Evolutionary conservation across 106 monocot species (phyloP).

Genomic region (Iris macrosiphon): DNA sequence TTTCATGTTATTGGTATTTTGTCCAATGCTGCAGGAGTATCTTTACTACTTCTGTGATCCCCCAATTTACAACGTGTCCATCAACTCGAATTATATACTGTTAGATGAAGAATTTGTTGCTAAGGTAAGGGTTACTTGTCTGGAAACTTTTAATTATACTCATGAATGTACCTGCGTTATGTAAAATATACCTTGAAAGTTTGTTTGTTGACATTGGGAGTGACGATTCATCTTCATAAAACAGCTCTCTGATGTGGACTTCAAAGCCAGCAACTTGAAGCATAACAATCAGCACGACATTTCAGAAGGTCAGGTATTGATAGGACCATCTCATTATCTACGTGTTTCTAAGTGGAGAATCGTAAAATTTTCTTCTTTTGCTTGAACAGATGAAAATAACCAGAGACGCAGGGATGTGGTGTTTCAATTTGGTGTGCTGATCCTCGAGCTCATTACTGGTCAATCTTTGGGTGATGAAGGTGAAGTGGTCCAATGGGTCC

Average conservation of each 20-base stretch:
- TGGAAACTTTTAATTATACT: not conserved
- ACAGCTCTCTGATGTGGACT: conserved; percentile 53
- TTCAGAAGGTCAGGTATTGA: conserved; percentile 40
- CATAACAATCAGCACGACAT: no score
- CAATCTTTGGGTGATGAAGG: conserved; percentile 64
- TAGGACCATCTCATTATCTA: no score
- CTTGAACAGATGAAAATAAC: conserved; percentile 30
- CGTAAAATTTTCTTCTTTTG: not conserved
- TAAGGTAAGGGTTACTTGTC: conserved; percentile 37
- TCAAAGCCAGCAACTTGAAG: conserved; percentile 10
- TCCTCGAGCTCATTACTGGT: conserved; percentile 89
- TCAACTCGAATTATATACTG: conserved; percentile 61
- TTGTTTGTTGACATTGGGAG: not conserved
- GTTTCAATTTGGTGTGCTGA: conserved; percentile 78
- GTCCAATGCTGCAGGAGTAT: conserved; percentile 59
- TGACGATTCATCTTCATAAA: conserved; percentile 5
- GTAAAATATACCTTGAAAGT: not conserved
- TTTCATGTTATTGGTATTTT: not conserved
- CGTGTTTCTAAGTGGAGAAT: no score
- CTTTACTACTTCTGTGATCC: conserved; percentile 75
- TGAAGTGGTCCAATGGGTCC: conserved; percentile 80
- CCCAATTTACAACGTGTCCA: conserved; percentile 46
- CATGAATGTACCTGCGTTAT: not conserved
- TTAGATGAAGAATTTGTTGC: conserved; percentile 73
- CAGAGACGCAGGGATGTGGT: conserved; percentile 29